phyloP scores from a whole-genome alignment of 2,329 filamentous ascomycete genomes.

The Xylaria sp. region DNA sequence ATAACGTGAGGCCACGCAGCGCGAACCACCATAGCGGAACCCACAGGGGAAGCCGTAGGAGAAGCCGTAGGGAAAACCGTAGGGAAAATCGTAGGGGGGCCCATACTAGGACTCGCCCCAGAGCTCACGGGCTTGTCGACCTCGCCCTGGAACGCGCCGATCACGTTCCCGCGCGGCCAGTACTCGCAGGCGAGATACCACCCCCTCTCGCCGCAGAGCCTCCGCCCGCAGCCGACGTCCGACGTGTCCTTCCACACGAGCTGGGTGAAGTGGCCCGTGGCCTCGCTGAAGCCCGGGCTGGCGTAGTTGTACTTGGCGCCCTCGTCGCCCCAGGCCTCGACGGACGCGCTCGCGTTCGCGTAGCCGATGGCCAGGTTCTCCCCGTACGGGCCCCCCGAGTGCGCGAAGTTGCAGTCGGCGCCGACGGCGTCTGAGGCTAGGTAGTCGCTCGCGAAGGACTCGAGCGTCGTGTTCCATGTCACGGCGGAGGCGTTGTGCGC shows the following conservation, averaged over 20 bases:
- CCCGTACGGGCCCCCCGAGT: slow-evolving; percentile 73
- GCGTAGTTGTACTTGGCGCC: slow-evolving; percentile 67
- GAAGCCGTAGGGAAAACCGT: too few relatives aligned
- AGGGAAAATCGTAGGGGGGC: too few relatives aligned
- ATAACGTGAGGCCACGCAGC: slow-evolving; percentile 16
- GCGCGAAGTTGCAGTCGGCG: slow-evolving; percentile 45
- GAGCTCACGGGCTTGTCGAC: slow-evolving; percentile 49
- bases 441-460: slow-evolving; percentile 64
- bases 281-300: slow-evolving; percentile 65
- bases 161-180: slow-evolving; percentile 73
- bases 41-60: too few relatives aligned
- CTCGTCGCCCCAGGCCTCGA: slow-evolving; percentile 76
- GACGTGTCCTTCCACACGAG: slow-evolving; percentile 75
- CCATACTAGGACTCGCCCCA: neutral
- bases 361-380: slow-evolving; percentile 81
- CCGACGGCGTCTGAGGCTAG: slow-evolving; percentile 52
- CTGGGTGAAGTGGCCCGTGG: slow-evolving; percentile 78
- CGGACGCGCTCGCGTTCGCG: slow-evolving; percentile 64
- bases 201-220: slow-evolving; percentile 53
- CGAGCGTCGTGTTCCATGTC: slow-evolving; percentile 72
- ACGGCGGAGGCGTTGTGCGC: slow-evolving; percentile 70
- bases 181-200: slow-evolving; percentile 80
- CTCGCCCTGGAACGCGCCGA: slow-evolving; percentile 61
- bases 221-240: slow-evolving; percentile 65
- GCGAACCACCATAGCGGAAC: neutral